Evolutionary conservation across 805 yeast genomes (phyloP), one percentile per base, ranked within the genome.

Genomic region (Saccharomycopsis sp.): DNA sequence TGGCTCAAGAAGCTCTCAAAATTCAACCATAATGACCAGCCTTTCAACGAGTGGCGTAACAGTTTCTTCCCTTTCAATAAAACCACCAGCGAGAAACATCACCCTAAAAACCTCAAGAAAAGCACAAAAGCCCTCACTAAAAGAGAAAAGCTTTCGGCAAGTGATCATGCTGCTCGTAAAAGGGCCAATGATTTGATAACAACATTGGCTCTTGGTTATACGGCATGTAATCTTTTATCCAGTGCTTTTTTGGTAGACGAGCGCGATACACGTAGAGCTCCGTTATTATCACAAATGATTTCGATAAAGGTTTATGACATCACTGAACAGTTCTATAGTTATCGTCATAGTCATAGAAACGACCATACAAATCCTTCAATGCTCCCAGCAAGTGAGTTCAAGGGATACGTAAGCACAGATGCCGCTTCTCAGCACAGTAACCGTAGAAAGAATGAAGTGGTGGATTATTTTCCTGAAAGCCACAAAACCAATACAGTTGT

Each of bases 211-310:
- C 73, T 87, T 2, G 96, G 88, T 9, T 77, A 85, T 12, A 92
- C 97, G 0, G 86, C 89, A 1, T 85, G 89, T 0, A 73, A 89
- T 58, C 75, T 90, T 58, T 76, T 90, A 3, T 90, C 94, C 2
- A 82, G 96, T 1, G 79, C 85, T 44, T 82, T 94, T 61, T 75
- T 85, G 52, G 80, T 82, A 56, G 97, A 91, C 69, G 96, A 89
- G 60, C 81, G 79, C 63, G 89, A 88, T 1, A 78, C 80, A 2
- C 80, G 85, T 58, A 80, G 97, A 61, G 94, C 96, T 0, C 97
- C 99, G 0, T 75, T 93, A 38, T 70, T 94, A 47, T 71, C 91
- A 47, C 85, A 88, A 17, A 81, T 91, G 70, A 67, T 94, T 23
- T 86, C 89, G 3, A 75, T 91, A 49, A 77, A 79, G 50, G 77